Evolutionary conservation across 129 eudicot species (phyloP), one percentile per base, ranked within the genome.

Genomic region (Silybum marianum): DNA sequence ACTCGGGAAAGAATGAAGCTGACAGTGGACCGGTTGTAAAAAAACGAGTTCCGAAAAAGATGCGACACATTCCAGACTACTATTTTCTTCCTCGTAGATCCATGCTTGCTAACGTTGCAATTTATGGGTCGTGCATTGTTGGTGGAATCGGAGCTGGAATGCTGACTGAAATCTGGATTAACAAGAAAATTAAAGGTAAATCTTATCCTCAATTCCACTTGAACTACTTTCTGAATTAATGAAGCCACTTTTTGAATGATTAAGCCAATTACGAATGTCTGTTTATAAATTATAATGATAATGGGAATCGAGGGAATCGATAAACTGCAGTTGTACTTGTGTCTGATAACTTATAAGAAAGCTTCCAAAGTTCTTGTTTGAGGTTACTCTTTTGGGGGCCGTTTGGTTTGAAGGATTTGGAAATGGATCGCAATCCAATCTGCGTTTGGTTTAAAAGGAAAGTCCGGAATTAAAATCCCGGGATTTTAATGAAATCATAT

Each of bases 131-230:
- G 0, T 94, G 88, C 78, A 90, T 92, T 85, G 94, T 81, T 81
- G 98, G 86, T 72, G 97, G 98, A 21, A 78, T 94, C 79, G 98
- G 97, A 69, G 97, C 97, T 18, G 98, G 98, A 72, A 94, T 94
- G 98, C 84, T 94, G 38, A 78, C 90, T 19, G 97, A 94, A 84
- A 80, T 90, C 72, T 90, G 97, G 98, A 90, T 94, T 69, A 89
- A 94, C 81, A 94, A 94, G 89, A 92, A 92, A 78, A 86, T 90
- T 77, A 87, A 92, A 92, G 98, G 98, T 94, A 89, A 89, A 39
- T 71, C 14, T 9, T 34, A 8, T 48, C 25, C 39, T 70, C 26
- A 75, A 8, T 73, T 12, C 42, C 28, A 60, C 24, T 78, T 75
- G 21, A 78, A 78, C 32, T 32, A 44, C 38, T 39, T 63, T 46